These are phyloP conservation scores for Microbotryomycetes sp. DNA, from an alignment of 1,284 basidiomycete species.

Conservation along the genomic window DNA sequence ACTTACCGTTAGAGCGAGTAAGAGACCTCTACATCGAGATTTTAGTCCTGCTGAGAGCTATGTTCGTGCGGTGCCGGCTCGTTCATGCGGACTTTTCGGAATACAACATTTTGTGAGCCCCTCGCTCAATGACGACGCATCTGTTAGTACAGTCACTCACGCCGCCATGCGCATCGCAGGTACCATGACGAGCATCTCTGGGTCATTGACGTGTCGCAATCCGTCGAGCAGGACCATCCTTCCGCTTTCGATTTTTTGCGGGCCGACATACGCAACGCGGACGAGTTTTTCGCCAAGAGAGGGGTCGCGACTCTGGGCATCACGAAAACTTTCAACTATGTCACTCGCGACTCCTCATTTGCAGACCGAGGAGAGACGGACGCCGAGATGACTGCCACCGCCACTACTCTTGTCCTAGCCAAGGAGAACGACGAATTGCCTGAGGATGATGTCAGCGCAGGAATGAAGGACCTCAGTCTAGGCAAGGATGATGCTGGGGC, in stretches of 20 bases:
- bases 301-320: slow-evolving; percentile 75
- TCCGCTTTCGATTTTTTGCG: slow-evolving; percentile 92
- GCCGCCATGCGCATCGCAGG: slow-evolving; percentile 31
- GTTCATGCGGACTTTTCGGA: slow-evolving; percentile 98
- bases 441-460: slow-evolving; percentile 26
- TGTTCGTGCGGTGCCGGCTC: slow-evolving; percentile 85
- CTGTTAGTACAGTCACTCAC: background rate
- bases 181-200: slow-evolving; percentile 62
- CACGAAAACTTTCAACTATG: slow-evolving; percentile 77
- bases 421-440: slow-evolving; percentile 14
- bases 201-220: slow-evolving; percentile 98
- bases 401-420: slow-evolving; percentile 21
- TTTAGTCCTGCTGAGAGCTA: slow-evolving; percentile 67
- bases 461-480: background rate
- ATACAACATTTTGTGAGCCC: slow-evolving; percentile 88
- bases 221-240: slow-evolving; percentile 97
- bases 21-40: slow-evolving; percentile 69
- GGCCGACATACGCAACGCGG: slow-evolving; percentile 83
- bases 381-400: slow-evolving; percentile 26
- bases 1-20: slow-evolving; percentile 54
- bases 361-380: slow-evolving; percentile 37
- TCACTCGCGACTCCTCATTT: slow-evolving; percentile 55
- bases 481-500: background rate
- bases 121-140: background rate
- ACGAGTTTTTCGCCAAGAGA: slow-evolving; percentile 78